Base-by-base conservation (phyloP, 805 yeast species). In the Nakazawaea anatomiae region DNA sequence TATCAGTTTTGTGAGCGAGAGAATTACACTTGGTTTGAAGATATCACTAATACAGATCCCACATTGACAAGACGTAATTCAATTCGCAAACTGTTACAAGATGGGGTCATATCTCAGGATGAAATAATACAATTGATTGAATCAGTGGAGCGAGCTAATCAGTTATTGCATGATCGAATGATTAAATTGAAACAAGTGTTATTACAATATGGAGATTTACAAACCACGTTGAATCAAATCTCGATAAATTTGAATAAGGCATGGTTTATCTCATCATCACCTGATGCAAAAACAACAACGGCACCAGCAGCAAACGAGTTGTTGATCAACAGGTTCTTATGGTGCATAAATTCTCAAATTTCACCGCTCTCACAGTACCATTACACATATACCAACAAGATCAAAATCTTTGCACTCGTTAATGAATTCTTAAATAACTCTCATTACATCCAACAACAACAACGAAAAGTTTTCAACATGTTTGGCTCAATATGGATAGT, bases 21-120 rank as follows among this genome's bases (percentile, higher is more conserved):
- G 56, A 1, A 55, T 87, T 18, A 18, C 0, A 46, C 53, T 0
- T 87, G 94, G 92, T 80, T 83, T 60, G 91, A 87, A 58, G 96
- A 88, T 58, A 60, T 66, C 2, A 81, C 92, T 0, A 88, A 88
- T 55, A 58, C 59, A 2, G 82, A 83, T 56, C 66, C 73, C 2
- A 57, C 60, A 8, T 69, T 83, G 43, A 86, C 92, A 0, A 57
- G 67, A 38, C 69, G 96, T 46, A 87, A 87, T 57, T 65, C 73
- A 14, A 67, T 80, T 3, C 69, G 94, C 39, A 64, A 66, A 40
- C 55, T 56, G 32, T 44, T 63, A 32, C 52, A 54, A 42, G 28
- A 55, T 11, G 46, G 51, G 4, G 47, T 47, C 5, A 29, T 61
- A 5, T 55, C 36, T 12, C 51, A 52, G 25, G 29, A 39, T 1